Evolutionary conservation across 768 basidiomycete genomes (phyloP).

Genomic region (Auriscalpium microsporum): DNA sequence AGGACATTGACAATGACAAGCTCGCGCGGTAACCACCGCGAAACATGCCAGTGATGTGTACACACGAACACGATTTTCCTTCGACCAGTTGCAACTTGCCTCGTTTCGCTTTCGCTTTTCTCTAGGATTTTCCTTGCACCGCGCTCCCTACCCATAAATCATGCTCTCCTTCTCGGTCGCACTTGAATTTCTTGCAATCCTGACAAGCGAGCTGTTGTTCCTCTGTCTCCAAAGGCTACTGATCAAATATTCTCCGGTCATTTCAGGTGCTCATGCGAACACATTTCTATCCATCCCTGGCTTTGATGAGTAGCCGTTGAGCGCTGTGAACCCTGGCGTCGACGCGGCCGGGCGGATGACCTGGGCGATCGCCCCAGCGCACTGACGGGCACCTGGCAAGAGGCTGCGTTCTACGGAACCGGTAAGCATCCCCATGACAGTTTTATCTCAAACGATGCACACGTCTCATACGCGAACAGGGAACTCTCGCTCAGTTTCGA

Average conservation of each 20-base stretch:
- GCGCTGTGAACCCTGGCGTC: neutral
- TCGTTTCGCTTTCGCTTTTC: too few species aligned
- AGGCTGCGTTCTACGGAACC: neutral
- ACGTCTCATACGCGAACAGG: neutral
- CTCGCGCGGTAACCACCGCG: too few species aligned
- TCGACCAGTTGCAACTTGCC: too few species aligned
- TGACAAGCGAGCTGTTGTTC: neutral
- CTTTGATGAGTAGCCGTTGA: conserved; percentile 6
- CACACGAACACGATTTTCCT: too few species aligned
- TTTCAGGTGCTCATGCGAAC: conserved; percentile 2
- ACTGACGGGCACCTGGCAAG: neutral
- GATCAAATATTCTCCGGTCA: neutral
- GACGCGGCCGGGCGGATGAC: conserved; percentile 4
- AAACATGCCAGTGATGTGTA: too few species aligned
- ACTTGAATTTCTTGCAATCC: neutral
- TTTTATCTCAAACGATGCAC: neutral
- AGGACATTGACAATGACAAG: too few species aligned
- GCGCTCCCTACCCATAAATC: conserved; percentile 4
- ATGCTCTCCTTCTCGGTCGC: conserved; percentile 1
- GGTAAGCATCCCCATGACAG: neutral
- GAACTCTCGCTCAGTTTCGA: neutral
- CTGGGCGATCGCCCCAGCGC: conserved; percentile 3
- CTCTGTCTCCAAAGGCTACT: neutral
- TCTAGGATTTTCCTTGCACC: neutral
- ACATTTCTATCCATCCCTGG: conserved; percentile 3